These are phyloP conservation scores for Fusarium euwallaceae DNA, from an alignment of 2,329 filamentous ascomycete genomes.

Conservation along the genomic window DNA sequence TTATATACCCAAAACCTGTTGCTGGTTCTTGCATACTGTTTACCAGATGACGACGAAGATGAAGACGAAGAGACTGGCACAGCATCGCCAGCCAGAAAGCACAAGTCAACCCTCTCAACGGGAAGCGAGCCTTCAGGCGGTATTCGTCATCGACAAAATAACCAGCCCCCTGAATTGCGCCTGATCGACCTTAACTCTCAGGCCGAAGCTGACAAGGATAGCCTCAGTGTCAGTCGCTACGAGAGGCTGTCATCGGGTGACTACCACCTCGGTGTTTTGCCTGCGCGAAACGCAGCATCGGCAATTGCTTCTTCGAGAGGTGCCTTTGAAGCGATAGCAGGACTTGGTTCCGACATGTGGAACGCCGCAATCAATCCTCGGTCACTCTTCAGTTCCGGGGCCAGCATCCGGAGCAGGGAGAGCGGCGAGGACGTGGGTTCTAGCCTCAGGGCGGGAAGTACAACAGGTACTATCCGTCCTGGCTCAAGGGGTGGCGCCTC, in stretches of 20 bases:
- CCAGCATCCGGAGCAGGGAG: slow-evolving; percentile 76
- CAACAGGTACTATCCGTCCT: slow-evolving; percentile 49
- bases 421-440: slow-evolving; percentile 71
- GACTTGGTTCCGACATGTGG: slow-evolving; percentile 83
- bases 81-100: slow-evolving; percentile 51
- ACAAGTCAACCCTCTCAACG: slow-evolving; percentile 59
- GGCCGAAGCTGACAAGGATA: slow-evolving; percentile 88
- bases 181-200: slow-evolving; percentile 91
- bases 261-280: slow-evolving; percentile 89
- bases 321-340: slow-evolving; percentile 81
- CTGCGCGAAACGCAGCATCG: slow-evolving; percentile 76
- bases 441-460: slow-evolving; percentile 58
- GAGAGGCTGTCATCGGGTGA: slow-evolving; percentile 89
- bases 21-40: slow-evolving; percentile 91
- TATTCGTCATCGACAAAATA: slow-evolving; percentile 79
- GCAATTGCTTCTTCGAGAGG: slow-evolving; percentile 76
- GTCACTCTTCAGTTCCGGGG: slow-evolving; percentile 86
- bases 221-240: slow-evolving; percentile 86
- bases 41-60: slow-evolving; percentile 76
- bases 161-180: slow-evolving; percentile 87
- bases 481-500: slow-evolving; percentile 41
- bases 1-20: slow-evolving; percentile 94
- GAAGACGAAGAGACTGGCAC: slow-evolving; percentile 47
- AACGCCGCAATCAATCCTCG: slow-evolving; percentile 91
- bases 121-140: slow-evolving; percentile 73